Percentiles rank a stretch among this genome's conserved stretches.
These are phyloP conservation scores for Chrysochromulina parva DNA, from an alignment of 78 protist genomes.

Conservation along the genomic window DNA sequence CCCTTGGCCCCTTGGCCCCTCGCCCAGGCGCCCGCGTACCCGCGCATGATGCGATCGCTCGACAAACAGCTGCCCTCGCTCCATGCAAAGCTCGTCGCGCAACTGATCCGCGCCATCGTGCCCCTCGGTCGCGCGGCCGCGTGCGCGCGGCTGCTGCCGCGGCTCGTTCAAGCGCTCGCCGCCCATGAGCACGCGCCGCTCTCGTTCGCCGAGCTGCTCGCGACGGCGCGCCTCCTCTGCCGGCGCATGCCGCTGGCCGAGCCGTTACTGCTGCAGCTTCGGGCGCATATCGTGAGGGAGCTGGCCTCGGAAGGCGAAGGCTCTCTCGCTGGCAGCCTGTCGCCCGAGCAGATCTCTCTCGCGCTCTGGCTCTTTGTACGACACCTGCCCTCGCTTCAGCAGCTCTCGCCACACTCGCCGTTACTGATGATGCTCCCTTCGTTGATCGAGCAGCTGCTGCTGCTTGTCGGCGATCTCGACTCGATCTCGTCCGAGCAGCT, in stretches of 20 bases:
- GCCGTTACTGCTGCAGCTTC: no score
- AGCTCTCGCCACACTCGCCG: not conserved
- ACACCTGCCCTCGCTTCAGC: not conserved
- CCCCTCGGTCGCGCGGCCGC: conserved; percentile 1
- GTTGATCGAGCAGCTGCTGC: not conserved
- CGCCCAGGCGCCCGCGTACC: not conserved
- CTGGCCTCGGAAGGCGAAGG: not conserved
- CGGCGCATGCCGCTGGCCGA: no score
- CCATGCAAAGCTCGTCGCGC: not conserved
- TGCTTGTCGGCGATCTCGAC: not conserved
- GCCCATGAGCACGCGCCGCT: not conserved
- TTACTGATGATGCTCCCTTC: not conserved
- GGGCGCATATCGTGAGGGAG: no score
- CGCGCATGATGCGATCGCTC: not conserved
- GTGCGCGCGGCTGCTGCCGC: not conserved
- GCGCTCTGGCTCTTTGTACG: not conserved
- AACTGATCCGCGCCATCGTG: not conserved
- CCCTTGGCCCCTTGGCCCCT: no score
- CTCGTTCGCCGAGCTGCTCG: no score
- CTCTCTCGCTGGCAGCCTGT: not conserved
- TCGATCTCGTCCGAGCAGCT: not conserved
- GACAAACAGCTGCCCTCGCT: not conserved
- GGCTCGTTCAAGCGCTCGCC: not conserved
- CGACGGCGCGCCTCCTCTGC: no score
- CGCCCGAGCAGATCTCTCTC: not conserved